Evolutionary conservation across 495 filamentous ascomycete species (phyloP).

Genomic region (Penicillium coffeae): DNA sequence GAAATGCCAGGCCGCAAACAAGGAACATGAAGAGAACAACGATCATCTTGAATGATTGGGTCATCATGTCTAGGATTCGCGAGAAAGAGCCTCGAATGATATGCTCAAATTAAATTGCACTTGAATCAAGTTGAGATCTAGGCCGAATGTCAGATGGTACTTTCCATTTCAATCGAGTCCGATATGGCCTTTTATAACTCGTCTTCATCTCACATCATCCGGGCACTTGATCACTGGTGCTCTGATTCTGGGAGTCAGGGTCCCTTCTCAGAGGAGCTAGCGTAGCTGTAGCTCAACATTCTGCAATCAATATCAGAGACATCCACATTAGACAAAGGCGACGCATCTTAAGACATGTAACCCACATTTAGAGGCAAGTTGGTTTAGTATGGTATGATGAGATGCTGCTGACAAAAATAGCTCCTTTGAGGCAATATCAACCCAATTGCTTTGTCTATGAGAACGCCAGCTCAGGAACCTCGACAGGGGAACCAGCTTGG

Average conservation of each 20-base stretch:
- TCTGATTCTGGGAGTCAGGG: no score
- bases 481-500: neutral
- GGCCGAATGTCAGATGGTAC: neutral
- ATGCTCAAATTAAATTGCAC: no score
- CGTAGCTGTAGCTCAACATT: conserved; percentile 2
- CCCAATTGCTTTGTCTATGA: neutral
- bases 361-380: no score
- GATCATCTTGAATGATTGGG: neutral
- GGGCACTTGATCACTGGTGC: no score
- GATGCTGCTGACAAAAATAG: conserved; percentile 1
- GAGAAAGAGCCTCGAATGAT: no score
- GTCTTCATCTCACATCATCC: no score
- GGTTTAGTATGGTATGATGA: conserved; percentile 1
- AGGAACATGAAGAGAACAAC: neutral
- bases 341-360: conserved; percentile 3
- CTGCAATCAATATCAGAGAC: neutral
- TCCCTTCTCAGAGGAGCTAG: neutral
- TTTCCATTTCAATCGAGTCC: no score
- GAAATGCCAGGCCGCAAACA: conserved; percentile 7
- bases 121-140: no score
- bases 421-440: neutral
- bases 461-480: neutral
- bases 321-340: neutral
- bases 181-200: no score
- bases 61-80: conserved; percentile 9